These are phyloP conservation scores for Trichosporon coremiiforme DNA, from an alignment of 1,284 basidiomycete genomes.

Conservation along the genomic window DNA sequence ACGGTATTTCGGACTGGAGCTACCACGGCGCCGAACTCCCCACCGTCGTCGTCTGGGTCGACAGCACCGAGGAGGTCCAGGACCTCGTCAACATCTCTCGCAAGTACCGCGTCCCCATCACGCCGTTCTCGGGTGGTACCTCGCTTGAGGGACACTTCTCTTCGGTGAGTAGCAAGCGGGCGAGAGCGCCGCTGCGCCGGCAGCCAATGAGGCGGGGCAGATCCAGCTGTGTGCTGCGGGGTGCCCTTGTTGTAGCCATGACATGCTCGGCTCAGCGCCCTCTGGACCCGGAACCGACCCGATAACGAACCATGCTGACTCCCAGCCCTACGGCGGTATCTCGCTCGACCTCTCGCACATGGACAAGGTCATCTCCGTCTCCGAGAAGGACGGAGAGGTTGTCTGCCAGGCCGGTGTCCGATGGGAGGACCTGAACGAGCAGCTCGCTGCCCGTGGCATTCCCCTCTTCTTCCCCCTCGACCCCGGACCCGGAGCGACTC, in stretches of 20 bases:
- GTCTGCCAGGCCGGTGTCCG: constrained; percentile 79
- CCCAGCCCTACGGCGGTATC: constrained; percentile 66
- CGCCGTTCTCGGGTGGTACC: constrained; percentile 55
- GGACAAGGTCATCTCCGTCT: constrained; percentile 71
- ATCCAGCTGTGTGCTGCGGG: not conserved
- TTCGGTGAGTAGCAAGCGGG: constrained; percentile 37
- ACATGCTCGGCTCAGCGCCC: too few species aligned
- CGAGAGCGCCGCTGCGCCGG: not conserved
- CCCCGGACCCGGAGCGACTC: constrained; percentile 69
- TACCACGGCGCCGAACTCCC: constrained; percentile 54
- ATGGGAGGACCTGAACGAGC: constrained; percentile 84
- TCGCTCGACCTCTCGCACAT: constrained; percentile 82
- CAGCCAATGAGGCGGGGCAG: not conserved
- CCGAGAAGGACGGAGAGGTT: constrained; percentile 73
- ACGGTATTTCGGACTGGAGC: constrained; percentile 55
- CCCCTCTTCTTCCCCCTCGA: constrained; percentile 90
- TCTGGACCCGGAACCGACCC: too few species aligned
- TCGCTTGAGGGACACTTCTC: constrained; percentile 55
- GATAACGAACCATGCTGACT: not conserved
- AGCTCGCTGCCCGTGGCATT: constrained; percentile 68
- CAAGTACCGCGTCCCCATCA: constrained; percentile 53
- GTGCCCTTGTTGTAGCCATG: not conserved
- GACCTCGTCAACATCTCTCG: constrained; percentile 49
- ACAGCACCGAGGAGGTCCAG: constrained; percentile 52
- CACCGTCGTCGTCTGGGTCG: constrained; percentile 56